Percentiles rank a stretch among this genome's conserved stretches.
phyloP scores from a whole-genome alignment of 495 filamentous ascomycete genomes.

The Neurospora sp. region DNA sequence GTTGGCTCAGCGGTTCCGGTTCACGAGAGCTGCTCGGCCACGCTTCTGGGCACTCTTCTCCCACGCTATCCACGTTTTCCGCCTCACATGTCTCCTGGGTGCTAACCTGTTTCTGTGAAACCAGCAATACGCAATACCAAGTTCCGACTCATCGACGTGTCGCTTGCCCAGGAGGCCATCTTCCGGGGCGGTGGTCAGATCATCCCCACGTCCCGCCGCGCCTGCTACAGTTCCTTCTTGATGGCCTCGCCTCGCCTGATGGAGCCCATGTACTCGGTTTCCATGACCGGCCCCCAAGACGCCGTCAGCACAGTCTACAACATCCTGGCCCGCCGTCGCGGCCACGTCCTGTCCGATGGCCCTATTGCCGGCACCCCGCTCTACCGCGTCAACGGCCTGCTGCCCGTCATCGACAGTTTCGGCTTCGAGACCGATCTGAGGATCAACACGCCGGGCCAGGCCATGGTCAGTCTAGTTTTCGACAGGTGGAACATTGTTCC shows the following conservation, averaged over 20 bases:
- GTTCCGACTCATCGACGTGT: slow-evolving; percentile 86
- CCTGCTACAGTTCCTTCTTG: slow-evolving; percentile 88
- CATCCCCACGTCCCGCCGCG: slow-evolving; percentile 85
- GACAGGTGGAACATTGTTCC: slow-evolving; percentile 93
- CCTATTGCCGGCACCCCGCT: slow-evolving; percentile 94
- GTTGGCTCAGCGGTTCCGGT: background rate
- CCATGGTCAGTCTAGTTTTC: slow-evolving; percentile 83
- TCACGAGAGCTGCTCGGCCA: background rate
- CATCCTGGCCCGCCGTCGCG: slow-evolving; percentile 75
- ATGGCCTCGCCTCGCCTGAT: slow-evolving; percentile 95
- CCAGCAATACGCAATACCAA: slow-evolving; percentile 90
- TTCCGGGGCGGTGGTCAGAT: slow-evolving; percentile 94
- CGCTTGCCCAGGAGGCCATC: slow-evolving; percentile 79
- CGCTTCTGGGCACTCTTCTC: background rate
- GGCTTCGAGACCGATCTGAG: slow-evolving; percentile 95
- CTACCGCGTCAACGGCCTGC: slow-evolving; percentile 78
- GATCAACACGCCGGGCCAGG: slow-evolving; percentile 91
- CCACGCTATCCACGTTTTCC: background rate
- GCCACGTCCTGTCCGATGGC: slow-evolving; percentile 86
- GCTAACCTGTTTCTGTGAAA: background rate
- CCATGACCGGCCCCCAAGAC: slow-evolving; percentile 88
- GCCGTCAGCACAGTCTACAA: slow-evolving; percentile 84
- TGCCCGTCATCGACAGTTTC: slow-evolving; percentile 94
- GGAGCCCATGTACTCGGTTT: slow-evolving; percentile 88
- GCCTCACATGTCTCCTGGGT: background rate